These are phyloP conservation scores for Phialophora tarda DNA, from an alignment of 2,329 filamentous ascomycete species.

Conservation along the genomic window DNA sequence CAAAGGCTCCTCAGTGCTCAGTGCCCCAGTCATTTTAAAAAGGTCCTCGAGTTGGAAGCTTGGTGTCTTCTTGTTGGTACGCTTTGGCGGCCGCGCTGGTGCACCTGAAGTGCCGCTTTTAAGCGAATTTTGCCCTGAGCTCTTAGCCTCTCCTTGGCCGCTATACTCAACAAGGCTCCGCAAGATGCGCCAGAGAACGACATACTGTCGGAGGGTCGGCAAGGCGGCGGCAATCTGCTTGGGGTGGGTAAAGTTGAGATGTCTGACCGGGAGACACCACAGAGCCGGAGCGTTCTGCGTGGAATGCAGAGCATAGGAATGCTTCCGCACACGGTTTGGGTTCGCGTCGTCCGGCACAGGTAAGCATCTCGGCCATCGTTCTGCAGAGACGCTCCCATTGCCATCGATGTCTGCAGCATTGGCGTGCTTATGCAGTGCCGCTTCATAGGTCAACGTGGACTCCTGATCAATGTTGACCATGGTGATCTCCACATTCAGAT, in stretches of 20 bases:
- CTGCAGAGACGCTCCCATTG: constrained; percentile 42
- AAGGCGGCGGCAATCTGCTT: constrained; percentile 52
- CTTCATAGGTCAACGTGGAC: constrained; percentile 38
- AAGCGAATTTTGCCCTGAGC: constrained; percentile 31
- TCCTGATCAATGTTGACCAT: constrained; percentile 45
- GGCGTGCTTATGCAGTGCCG: constrained; percentile 26
- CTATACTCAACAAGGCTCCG: constrained; percentile 45
- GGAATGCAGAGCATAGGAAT: constrained; percentile 52
- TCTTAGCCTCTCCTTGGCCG: constrained; percentile 26
- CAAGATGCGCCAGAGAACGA: constrained; percentile 49
- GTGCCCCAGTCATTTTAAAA: constrained; percentile 38
- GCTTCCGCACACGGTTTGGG: constrained; percentile 43
- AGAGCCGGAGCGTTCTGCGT: constrained; percentile 44
- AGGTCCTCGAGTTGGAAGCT: constrained; percentile 64
- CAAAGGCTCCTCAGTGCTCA: constrained; percentile 18
- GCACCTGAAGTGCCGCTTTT: constrained; percentile 37
- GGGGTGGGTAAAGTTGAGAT: constrained; percentile 53
- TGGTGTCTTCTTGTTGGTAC: constrained; percentile 51
- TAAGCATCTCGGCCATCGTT: constrained; percentile 45
- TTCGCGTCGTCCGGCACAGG: constrained; percentile 44
- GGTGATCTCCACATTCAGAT: constrained; percentile 49
- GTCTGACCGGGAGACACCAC: constrained; percentile 43
- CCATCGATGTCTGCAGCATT: constrained; percentile 23
- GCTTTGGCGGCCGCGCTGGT: constrained; percentile 20
- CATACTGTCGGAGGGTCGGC: constrained; percentile 54